A percentile compares a stretch with the other conserved stretches of the same genome.
Conservation (phyloP, 768 basidiomycete species). For the Hericium rajendrae region DNA sequence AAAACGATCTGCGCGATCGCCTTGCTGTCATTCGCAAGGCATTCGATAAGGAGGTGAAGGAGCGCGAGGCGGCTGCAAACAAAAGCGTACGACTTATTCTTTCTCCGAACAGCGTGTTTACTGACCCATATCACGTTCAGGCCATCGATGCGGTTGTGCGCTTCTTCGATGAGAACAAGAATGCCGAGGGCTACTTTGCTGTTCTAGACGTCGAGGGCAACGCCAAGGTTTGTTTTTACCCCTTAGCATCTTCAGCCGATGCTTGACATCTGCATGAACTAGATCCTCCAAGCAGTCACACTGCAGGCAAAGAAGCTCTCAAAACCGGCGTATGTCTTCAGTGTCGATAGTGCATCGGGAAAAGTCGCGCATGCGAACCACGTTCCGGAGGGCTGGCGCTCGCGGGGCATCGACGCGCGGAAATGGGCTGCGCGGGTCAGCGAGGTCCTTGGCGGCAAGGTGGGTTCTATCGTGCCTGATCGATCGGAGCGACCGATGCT, state of each 20-base stretch:
- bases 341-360: slow-evolving; percentile 51
- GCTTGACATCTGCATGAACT: slow-evolving; percentile 2
- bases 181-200: slow-evolving; percentile 61
- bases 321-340: slow-evolving; percentile 87
- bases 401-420: slow-evolving; percentile 70
- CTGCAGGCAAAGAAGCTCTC: slow-evolving; percentile 69
- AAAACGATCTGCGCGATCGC: slow-evolving; percentile 70
- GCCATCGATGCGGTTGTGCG: slow-evolving; percentile 58
- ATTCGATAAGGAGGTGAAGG: slow-evolving; percentile 79
- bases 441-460: slow-evolving; percentile 86
- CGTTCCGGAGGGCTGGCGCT: slow-evolving; percentile 53
- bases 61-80: slow-evolving; percentile 62
- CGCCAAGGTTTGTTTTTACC: slow-evolving; percentile 51
- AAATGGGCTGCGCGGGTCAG: slow-evolving; percentile 77
- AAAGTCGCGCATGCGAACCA: slow-evolving; percentile 87
- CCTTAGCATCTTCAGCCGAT: not conserved
- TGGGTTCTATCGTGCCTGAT: slow-evolving; percentile 21
- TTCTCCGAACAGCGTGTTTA: not conserved
- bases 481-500: not conserved
- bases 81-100: slow-evolving; percentile 49
- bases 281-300: slow-evolving; percentile 72
- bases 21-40: slow-evolving; percentile 65
- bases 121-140: slow-evolving; percentile 27
- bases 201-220: slow-evolving; percentile 74
- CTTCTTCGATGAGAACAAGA: slow-evolving; percentile 72